Evolutionary conservation across 441 rosid species (phyloP), one percentile per base, ranked within the genome.

Genomic region (Gossypium davidsonii): DNA sequence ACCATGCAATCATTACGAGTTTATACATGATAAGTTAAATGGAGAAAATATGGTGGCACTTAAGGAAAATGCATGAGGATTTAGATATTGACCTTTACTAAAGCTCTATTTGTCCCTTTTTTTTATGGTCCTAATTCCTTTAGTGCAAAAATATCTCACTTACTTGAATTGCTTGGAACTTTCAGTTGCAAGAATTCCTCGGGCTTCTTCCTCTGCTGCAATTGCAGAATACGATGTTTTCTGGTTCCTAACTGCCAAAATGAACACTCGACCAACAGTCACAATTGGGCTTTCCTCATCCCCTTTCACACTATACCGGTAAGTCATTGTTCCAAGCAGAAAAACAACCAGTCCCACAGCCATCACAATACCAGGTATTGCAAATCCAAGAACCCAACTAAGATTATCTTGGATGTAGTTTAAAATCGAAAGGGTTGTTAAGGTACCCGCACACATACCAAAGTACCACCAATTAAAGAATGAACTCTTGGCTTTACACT

Each of bases 381-480:
- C 88, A 74, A 82, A 85, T 23, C 89, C 92, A 63, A 86, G 81
- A 58, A 76, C 78, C 92, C 92, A 88, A 39, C 81, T 81, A 42
- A 86, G 71, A 75, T 83, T 78, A 64, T 88, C 90, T 66, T 88
- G 90, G 48, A 86, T 81, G 79, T 82, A 86, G 20, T 73, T 82
- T 18, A 82, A 58, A 58, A 85, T 12, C 59, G 56, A 23, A 20
- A 76, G 57, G 6, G 84, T 78, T 23, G 71, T 34, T 0, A 77
- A 53, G 56, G 65, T 51, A 2, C 89, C 85, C 1, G 37, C 59
- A 55, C 85, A 79, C 58, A 82, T 6, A 11, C 84, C 79, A 68
- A 88, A 84, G 67, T 86, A 83, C 87, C 85, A 83, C 90, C 88
- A 86, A 73, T 88, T 86, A 74, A 88, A 88, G 85, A 79, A 88